Evolutionary conservation across 1,284 basidiomycete species (phyloP), one percentile per base, ranked within the genome.

Genomic region (Coniferiporia weirii): DNA sequence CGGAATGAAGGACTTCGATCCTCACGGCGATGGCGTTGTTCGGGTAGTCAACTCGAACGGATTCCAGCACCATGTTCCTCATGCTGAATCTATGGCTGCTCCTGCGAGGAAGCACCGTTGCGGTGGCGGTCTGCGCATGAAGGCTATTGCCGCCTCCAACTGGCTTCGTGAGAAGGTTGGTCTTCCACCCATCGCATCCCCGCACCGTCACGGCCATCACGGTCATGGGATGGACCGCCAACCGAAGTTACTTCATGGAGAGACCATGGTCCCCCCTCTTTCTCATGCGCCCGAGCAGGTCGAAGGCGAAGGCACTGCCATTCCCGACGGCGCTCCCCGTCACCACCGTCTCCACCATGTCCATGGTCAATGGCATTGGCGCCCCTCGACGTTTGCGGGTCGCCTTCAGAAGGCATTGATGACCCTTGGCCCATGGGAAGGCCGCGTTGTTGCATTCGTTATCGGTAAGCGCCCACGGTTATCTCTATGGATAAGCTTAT

Each of bases 351-450:
- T 69, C 69, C 54, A 66, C 43, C 67, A 67, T 55, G 68, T 67
- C 49, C 66, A 70, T 60, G 70, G 69, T 56, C 68, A 72, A 54
- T 66, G 63, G 48, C 68, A 72, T 54, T 66, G 63, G 48, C 64
- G 64, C 59, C 70, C 65, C 19, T 63, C 67, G 4, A 72, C 77
- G 34, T 87, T 88, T 76, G 63, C 79, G 54, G 72, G 70, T 50
- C 83, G 89, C 52, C 72, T 91, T 60, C 80, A 84, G 66, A 72
- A 73, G 59, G 84, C 87, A 1, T 72, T 91, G 57, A 81, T 82
- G 75, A 71, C 80, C 4, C 79, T 91, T 13, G 86, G 88, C n/a
- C 81, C 82, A 20, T 91, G 89, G 87, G 89, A 91, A 71, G 87
- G 87, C 54, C 79, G 87, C 54, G 81, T 83, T 12, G 83, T 91